A percentile compares a stretch with the other conserved stretches of the same genome.
phyloP scores from a whole-genome alignment of 768 basidiomycete genomes.

The Pulveroboletus sp. region DNA sequence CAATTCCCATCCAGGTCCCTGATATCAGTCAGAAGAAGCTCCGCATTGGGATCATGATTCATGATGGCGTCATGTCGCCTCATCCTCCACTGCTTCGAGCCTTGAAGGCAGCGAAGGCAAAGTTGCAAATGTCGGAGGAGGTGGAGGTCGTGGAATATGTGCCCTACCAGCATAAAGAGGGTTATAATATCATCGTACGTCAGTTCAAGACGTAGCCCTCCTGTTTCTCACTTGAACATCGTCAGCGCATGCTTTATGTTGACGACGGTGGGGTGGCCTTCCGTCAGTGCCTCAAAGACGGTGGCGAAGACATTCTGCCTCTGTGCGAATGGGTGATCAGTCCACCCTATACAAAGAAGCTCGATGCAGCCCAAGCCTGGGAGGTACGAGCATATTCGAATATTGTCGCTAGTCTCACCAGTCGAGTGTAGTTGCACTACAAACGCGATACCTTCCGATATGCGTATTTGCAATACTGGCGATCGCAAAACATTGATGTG shows the following conservation, averaged over 20 bases:
- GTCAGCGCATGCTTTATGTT: conserved; percentile 35
- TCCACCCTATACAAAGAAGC: conserved; percentile 20
- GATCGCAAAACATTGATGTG: conserved; percentile 35
- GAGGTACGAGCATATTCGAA: conserved; percentile 18
- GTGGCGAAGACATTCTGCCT: conserved; percentile 34
- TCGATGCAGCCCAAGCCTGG: conserved; percentile 26
- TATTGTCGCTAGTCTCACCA: neutral
- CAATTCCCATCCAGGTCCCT: conserved; percentile 24
- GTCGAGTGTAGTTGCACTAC: conserved; percentile 19
- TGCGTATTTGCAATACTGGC: conserved; percentile 35
- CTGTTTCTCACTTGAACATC: neutral
- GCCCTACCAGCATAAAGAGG: conserved; percentile 33
- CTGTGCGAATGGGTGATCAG: conserved; percentile 35
- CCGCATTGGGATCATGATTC: conserved; percentile 26
- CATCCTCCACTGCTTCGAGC: conserved; percentile 41
- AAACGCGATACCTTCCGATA: conserved; percentile 34
- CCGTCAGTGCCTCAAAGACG: conserved; percentile 18
- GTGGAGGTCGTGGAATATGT: conserved; percentile 36
- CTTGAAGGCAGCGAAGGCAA: conserved; percentile 33
- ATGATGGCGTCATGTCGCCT: conserved; percentile 36
- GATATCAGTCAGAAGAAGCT: conserved; percentile 28
- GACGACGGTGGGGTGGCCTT: conserved; percentile 34
- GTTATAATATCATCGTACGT: conserved; percentile 30
- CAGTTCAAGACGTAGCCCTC: neutral
- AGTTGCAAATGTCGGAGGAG: conserved; percentile 29